Percentiles rank a stretch among this genome's conserved stretches.
phyloP scores from a whole-genome alignment of 371 early-diverging fungal genomes.

The Thermomucor indicae-seudaticae region DNA sequence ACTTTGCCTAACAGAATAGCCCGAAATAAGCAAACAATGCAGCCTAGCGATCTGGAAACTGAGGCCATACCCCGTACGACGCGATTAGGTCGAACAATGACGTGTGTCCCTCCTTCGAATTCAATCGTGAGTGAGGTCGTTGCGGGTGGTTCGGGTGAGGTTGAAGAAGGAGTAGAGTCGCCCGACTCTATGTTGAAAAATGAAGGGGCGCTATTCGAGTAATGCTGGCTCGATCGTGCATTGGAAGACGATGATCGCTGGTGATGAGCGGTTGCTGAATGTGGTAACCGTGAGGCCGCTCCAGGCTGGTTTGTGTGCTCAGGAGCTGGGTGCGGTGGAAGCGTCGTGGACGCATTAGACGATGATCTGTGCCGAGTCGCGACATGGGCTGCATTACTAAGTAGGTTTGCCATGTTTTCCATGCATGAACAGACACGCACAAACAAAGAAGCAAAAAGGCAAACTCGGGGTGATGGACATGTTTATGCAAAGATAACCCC shows the following conservation, averaged over 20 bases:
- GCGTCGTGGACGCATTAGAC: neutral
- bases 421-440: no score
- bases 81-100: conserved; percentile 45
- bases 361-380: neutral
- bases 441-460: no score
- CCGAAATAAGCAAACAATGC: neutral
- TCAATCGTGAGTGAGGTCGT: conserved; percentile 18
- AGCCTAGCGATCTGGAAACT: neutral
- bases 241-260: no score
- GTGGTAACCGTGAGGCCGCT: neutral
- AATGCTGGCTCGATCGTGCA: no score
- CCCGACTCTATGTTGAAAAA: neutral
- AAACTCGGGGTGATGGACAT: no score
- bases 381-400: neutral
- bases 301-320: neutral
- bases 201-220: no score
- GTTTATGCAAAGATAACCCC: no score
- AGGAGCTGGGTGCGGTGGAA: neutral
- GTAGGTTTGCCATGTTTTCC: no score
- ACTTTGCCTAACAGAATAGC: conserved; percentile 24
- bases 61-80: conserved; percentile 29
- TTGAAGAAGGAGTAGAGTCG: neutral
- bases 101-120: conserved; percentile 44
- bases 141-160: neutral
- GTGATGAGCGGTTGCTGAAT: no score